A percentile compares a stretch with the other conserved stretches of the same genome.
Conservation (phyloP, 176 grass and related monocot species). For the Ampelocalamus luodianensis region DNA sequence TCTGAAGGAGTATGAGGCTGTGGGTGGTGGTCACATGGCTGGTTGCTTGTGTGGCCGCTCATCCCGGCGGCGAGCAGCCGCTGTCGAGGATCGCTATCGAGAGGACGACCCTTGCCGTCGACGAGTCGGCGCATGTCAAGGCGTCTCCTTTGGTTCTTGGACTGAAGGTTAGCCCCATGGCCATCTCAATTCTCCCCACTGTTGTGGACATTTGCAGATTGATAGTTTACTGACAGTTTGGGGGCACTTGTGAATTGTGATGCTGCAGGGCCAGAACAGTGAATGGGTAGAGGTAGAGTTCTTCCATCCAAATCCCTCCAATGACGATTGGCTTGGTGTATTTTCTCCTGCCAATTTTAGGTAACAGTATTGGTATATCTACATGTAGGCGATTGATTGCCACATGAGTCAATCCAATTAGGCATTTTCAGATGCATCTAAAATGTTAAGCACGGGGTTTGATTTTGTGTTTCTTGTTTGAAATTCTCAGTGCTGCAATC, state of each 20-base stretch:
- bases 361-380: conserved; percentile 13
- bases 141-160: conserved; percentile 67
- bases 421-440: background rate
- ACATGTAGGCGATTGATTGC: background rate
- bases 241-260: background rate
- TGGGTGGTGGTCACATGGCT: conserved; percentile 37
- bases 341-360: conserved; percentile 93
- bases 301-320: conserved; percentile 60
- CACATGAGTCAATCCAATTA: background rate
- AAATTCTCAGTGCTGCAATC: conserved; percentile 56
- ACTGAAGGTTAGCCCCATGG: conserved; percentile 45
- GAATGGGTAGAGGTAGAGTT: conserved; percentile 82
- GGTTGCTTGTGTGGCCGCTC: conserved; percentile 8
- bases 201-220: conserved; percentile 1
- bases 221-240: background rate
- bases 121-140: conserved; percentile 50
- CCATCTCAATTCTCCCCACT: background rate
- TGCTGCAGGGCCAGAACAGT: conserved; percentile 60
- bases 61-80: conserved; percentile 51
- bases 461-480: conserved; percentile 21
- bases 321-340: conserved; percentile 73
- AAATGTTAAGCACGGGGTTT: background rate
- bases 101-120: conserved; percentile 39
- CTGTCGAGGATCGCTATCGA: conserved; percentile 61
- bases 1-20: conserved; percentile 6